These are phyloP conservation scores for Scedosporium minutisporum DNA, from an alignment of 2,329 filamentous ascomycete genomes.

Conservation along the genomic window DNA sequence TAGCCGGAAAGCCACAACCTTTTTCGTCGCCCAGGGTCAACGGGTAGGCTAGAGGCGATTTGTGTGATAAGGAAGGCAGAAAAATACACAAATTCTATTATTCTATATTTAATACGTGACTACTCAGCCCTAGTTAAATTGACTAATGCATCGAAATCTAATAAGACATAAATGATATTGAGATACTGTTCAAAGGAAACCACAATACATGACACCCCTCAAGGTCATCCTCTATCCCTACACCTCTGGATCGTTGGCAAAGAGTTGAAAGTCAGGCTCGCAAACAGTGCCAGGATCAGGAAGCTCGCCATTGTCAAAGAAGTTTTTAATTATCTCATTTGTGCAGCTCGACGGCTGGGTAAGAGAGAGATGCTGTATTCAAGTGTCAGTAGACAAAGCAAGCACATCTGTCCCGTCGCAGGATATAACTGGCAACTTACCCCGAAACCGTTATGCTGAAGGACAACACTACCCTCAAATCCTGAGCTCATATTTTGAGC, in stretches of 20 bases:
- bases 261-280: background rate
- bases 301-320: background rate
- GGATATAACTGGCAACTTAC: constrained; percentile 21
- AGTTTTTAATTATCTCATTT: background rate
- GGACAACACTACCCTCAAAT: constrained; percentile 34
- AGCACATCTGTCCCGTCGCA: background rate
- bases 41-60: background rate
- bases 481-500: constrained; percentile 32
- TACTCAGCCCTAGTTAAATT: too few relatives aligned
- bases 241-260: background rate
- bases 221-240: background rate
- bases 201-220: background rate
- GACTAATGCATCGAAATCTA: too few relatives aligned
- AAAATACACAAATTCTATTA: background rate
- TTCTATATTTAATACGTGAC: too few relatives aligned
- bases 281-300: constrained; percentile 4
- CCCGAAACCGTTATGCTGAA: constrained; percentile 41
- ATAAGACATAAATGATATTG: too few relatives aligned
- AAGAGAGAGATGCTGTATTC: background rate
- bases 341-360: constrained; percentile 5
- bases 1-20: too few relatives aligned
- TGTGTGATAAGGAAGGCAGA: too few relatives aligned
- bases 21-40: background rate
- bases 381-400: background rate
- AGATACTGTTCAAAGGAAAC: too few relatives aligned